These are phyloP conservation scores for Pneumocystis wakefieldiae DNA, from an alignment of 1,139 yeast genomes.

Conservation along the genomic window DNA sequence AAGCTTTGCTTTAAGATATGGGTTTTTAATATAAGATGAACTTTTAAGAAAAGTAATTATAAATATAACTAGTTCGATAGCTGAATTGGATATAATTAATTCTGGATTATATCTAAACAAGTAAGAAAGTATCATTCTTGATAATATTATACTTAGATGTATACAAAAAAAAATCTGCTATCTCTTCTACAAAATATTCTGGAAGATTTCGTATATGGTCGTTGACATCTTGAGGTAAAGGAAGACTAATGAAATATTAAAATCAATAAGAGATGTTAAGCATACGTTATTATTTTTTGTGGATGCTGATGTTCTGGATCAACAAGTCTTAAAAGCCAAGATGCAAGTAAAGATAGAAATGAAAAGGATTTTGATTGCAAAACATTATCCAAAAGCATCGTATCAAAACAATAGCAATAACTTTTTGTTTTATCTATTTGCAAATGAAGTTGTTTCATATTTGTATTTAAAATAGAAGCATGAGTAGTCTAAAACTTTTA, in stretches of 20 bases:
- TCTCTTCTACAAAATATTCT: conserved; percentile 71
- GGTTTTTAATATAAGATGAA: conserved; percentile 77
- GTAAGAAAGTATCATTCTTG: neutral
- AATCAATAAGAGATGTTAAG: neutral
- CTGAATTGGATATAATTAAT: conserved; percentile 17
- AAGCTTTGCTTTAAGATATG: conserved; percentile 75
- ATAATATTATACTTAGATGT: conserved; percentile 35
- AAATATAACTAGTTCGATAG: conserved; percentile 43
- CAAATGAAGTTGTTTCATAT: conserved; percentile 32
- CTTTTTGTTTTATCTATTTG: conserved; percentile 31
- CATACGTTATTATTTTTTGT: conserved; percentile 31
- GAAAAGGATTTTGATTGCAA: conserved; percentile 58
- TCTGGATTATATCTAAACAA: conserved; percentile 17
- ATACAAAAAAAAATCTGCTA: conserved; percentile 58
- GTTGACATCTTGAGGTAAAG: conserved; percentile 32
- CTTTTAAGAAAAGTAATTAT: conserved; percentile 63
- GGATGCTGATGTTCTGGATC: conserved; percentile 64
- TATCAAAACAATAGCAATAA: conserved; percentile 39
- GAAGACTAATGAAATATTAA: conserved; percentile 29
- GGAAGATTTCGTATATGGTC: conserved; percentile 58
- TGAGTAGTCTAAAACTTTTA: conserved; percentile 20
- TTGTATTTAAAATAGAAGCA: conserved; percentile 15
- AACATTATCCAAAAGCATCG: conserved; percentile 41
- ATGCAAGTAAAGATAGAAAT: conserved; percentile 58
- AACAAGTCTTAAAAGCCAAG: conserved; percentile 53